Percentiles rank a stretch among this genome's conserved stretches.
These are phyloP conservation scores for Pseudozyma hubeiensis DNA, from an alignment of 1,284 basidiomycete genomes.

Conservation along the genomic window DNA sequence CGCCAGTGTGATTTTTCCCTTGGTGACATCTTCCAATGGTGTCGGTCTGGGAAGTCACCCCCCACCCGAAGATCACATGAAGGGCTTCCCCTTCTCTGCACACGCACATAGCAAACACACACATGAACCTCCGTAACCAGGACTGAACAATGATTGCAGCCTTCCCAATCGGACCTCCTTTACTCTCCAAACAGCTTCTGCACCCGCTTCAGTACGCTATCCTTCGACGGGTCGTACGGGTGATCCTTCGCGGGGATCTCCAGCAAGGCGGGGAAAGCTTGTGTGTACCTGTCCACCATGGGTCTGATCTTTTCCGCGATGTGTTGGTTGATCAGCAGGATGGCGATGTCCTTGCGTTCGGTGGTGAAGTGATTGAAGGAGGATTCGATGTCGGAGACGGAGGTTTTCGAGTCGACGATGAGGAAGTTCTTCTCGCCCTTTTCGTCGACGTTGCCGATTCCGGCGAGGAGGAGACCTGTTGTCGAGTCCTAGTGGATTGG, in stretches of 20 bases:
- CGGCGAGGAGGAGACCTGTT: slow-evolving; percentile 67
- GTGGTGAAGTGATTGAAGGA: slow-evolving; percentile 59
- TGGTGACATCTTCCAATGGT: too few relatives aligned
- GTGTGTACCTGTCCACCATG: slow-evolving; percentile 91
- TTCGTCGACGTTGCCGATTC: slow-evolving; percentile 64
- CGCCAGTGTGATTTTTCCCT: too few relatives aligned
- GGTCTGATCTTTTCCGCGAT: slow-evolving; percentile 89
- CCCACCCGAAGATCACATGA: too few relatives aligned
- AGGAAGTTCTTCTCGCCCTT: slow-evolving; percentile 66
- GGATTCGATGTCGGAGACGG: slow-evolving; percentile 63
- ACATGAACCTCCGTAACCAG: too few relatives aligned
- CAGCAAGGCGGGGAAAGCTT: slow-evolving; percentile 94
- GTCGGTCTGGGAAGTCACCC: too few relatives aligned
- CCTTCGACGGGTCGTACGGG: slow-evolving; percentile 84
- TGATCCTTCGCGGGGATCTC: slow-evolving; percentile 93
- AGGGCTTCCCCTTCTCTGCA: too few relatives aligned
- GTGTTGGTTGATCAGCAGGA: slow-evolving; percentile 68
- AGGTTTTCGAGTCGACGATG: slow-evolving; percentile 65
- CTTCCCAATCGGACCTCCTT: not conserved
- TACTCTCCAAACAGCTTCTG: slow-evolving; percentile 73
- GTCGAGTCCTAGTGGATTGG: slow-evolving; percentile 56
- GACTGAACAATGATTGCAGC: not conserved
- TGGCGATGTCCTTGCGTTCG: slow-evolving; percentile 66
- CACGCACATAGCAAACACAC: too few relatives aligned
- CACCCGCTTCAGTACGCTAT: slow-evolving; percentile 95